A percentile compares a stretch with the other conserved stretches of the same genome.
These are phyloP conservation scores for Cryptococcus jaspeensis DNA, from an alignment of 1,284 basidiomycete genomes.

Conservation along the genomic window DNA sequence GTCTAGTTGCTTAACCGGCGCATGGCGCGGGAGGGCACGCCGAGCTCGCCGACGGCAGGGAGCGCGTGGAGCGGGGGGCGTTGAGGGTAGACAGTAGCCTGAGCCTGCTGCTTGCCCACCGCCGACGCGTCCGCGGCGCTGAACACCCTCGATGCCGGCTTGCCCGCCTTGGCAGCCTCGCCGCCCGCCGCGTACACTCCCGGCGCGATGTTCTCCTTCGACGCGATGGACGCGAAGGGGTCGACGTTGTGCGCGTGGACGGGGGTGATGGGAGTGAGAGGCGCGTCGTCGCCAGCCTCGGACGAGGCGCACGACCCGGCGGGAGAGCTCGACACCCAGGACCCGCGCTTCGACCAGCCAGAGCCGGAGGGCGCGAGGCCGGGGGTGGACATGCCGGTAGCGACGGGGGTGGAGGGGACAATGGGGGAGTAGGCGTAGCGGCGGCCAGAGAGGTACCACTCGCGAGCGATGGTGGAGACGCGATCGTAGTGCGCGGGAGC, in stretches of 20 bases:
- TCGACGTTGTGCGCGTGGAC: constrained; percentile 32
- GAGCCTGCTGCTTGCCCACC: constrained; percentile 9
- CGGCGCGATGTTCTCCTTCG: constrained; percentile 48
- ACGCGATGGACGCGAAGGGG: constrained; percentile 26
- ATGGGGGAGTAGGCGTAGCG: constrained; percentile 50
- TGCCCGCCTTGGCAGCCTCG: constrained; percentile 17
- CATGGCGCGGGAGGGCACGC: constrained; percentile 25
- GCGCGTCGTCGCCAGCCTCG: constrained; percentile 49
- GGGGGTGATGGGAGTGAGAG: constrained; percentile 50
- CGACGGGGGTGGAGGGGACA: constrained; percentile 37
- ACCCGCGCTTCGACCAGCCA: constrained; percentile 31
- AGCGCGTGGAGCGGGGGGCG: constrained; percentile 32
- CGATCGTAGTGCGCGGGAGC: constrained; percentile 91
- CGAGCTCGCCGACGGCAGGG: constrained; percentile 22
- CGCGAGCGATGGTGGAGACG: constrained; percentile 85
- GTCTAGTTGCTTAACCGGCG: constrained; percentile 40
- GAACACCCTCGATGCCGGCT: constrained; percentile 17
- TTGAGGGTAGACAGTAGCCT: constrained; percentile 13
- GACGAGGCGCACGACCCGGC: constrained; percentile 45
- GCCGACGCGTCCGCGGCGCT: constrained; percentile 2
- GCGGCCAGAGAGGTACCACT: constrained; percentile 70
- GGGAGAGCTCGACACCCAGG: constrained; percentile 40
- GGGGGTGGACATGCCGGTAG: constrained; percentile 36
- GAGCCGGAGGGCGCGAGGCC: constrained; percentile 43
- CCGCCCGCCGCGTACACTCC: constrained; percentile 12